phyloP scores from a whole-genome alignment of 352 stramenopile species.

The Phytophthora nicotianae region DNA sequence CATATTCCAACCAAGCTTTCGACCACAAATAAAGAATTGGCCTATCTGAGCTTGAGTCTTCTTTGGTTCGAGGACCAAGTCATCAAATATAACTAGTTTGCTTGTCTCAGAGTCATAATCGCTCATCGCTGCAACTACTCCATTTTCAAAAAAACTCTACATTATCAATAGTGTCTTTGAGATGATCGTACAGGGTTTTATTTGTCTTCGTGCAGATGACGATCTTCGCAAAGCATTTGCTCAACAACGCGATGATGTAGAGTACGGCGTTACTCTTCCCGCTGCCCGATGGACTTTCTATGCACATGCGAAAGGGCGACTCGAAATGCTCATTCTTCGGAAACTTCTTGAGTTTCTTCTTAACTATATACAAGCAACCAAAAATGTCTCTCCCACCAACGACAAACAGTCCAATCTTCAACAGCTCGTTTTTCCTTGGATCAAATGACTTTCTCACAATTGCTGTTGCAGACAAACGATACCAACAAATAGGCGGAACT shows the following conservation, averaged over 20 bases:
- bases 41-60: conserved; percentile 1
- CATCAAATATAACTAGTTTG: neutral
- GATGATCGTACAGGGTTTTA: too few relatives aligned
- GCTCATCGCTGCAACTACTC: neutral
- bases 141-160: too few relatives aligned
- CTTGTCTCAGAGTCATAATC: neutral
- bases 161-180: too few relatives aligned
- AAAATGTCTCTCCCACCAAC: conserved; percentile 22
- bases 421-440: conserved; percentile 1
- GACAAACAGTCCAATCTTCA: conserved; percentile 4
- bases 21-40: neutral
- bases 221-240: neutral
- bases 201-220: neutral
- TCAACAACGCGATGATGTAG: neutral
- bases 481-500: neutral
- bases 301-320: neutral
- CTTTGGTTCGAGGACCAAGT: conserved; percentile 3
- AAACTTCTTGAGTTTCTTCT: neutral
- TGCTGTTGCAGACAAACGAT: neutral
- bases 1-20: neutral
- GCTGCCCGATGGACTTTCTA: neutral
- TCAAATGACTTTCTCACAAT: conserved; percentile 4
- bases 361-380: conserved; percentile 17
- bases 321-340: neutral
- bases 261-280: too few relatives aligned